Base-by-base conservation (phyloP, 2,329 filamentous ascomycete genomes). In the Aspergillus jensenii region DNA sequence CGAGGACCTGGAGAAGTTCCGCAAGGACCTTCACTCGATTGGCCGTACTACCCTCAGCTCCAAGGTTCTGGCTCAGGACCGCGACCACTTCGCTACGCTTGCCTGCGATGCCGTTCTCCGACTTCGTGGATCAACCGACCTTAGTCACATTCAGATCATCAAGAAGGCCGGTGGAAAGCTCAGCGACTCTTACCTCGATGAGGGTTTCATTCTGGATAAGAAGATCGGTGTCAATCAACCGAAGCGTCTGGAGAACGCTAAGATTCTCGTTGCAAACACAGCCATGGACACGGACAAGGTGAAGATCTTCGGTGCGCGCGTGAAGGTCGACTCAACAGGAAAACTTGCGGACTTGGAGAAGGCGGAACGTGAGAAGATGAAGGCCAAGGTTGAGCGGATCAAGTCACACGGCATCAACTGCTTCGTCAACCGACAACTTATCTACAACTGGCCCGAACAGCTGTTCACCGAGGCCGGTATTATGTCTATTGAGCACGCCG, bases 361-460 rank as follows among this genome's bases (percentile, higher is more conserved):
- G 84, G 95, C 95, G 6, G 95, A 98, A 82, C 90, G 91, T 70
- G 95, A 99, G 70, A 98, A 98, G 87, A 99, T 99, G 95, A 96
- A 93, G 84, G 90, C 90, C 65, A 99, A 99, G 85, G 95, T 99
- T 46, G 95, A 99, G 63, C 93, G 91, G 78, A 99, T 99, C 81
- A 99, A 98, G 85, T 85, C 91, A 47, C 95, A 99, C 72, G 95
- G 95, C 59, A 97, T 99, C 81, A 99, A 99, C 85, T 98, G 95
- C 83, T 99, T 99, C 78, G 96, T 99, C 78, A 99, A 99, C 85
- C 85, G 95, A 68, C 95, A 99, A 77, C 87, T 99, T 63, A 99
- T 99, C 80, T 99, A 99, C 84, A 99, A 99, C 84, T 99, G 95
- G 95, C 95, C 95, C 6, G 95, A 99, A 79, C 95, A 99, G 79